Percentiles rank a stretch among this genome's conserved stretches.
These are phyloP conservation scores for Brasenia schreberi DNA, from an alignment of 164 flowering plant species.

Conservation along the genomic window DNA sequence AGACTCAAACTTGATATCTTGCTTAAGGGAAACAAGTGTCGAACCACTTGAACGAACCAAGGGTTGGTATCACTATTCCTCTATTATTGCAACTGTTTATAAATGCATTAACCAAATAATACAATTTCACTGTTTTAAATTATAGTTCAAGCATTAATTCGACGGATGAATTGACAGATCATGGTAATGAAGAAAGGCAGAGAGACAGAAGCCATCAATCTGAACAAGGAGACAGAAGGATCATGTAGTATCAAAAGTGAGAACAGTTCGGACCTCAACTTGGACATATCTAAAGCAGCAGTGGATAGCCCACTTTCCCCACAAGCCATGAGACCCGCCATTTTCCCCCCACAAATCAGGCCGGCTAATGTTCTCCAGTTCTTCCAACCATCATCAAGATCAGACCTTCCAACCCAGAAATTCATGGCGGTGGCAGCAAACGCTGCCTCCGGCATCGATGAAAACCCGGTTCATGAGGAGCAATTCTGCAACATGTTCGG, in stretches of 20 bases:
- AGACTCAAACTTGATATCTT: too few species aligned
- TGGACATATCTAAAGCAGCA: conserved; percentile 64
- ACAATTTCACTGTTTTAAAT: too few species aligned
- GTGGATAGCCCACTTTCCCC: conserved; percentile 45
- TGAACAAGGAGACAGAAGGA: conserved; percentile 92
- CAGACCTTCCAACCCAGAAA: conserved; percentile 27
- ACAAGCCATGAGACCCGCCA: conserved; percentile 18
- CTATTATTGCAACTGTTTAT: too few species aligned
- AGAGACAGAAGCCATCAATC: conserved; percentile 72
- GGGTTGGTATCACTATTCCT: too few species aligned
- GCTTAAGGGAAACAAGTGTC: too few species aligned
- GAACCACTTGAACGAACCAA: too few species aligned
- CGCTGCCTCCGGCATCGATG: conserved; percentile 1
- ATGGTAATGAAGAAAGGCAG: conserved; percentile 64
- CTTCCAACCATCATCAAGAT: conserved; percentile 37
- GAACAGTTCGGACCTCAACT: conserved; percentile 70
- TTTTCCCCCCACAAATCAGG: conserved; percentile 30
- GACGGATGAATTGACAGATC: conserved; percentile 32
- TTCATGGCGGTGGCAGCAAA: not conserved
- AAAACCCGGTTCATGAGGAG: conserved; percentile 55
- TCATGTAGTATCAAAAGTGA: conserved; percentile 89
- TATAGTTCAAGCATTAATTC: too few species aligned
- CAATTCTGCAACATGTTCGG: conserved; percentile 69
- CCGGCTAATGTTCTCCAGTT: conserved; percentile 33
- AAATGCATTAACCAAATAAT: too few species aligned